Percentiles rank a stretch among this genome's conserved stretches.
phyloP scores from a whole-genome alignment of 2,329 filamentous ascomycete genomes.

The Penicillium sp. region DNA sequence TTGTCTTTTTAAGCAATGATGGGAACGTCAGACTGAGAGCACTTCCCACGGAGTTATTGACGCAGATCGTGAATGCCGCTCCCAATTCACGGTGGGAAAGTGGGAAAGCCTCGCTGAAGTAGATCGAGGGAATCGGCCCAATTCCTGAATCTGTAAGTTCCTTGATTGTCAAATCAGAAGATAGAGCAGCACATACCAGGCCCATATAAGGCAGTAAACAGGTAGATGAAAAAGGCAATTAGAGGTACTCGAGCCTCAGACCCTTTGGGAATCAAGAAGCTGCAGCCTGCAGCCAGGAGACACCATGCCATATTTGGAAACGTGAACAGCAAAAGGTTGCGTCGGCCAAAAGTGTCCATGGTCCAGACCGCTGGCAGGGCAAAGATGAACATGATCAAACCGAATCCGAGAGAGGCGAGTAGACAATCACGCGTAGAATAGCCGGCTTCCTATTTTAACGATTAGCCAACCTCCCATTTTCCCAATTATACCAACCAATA shows the following conservation, averaged over 20 bases:
- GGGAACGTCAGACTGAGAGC: conserved; percentile 50
- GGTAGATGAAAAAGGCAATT: conserved; percentile 56
- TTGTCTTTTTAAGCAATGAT: conserved; percentile 20
- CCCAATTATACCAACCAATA: too few species aligned
- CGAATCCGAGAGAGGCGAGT: conserved; percentile 63
- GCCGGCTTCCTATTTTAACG: conserved; percentile 41
- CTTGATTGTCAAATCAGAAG: background rate
- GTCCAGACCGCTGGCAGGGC: conserved; percentile 64
- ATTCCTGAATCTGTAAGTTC: conserved; percentile 24
- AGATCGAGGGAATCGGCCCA: conserved; percentile 56
- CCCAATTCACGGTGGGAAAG: conserved; percentile 56
- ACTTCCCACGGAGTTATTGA: conserved; percentile 55
- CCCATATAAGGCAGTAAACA: conserved; percentile 52
- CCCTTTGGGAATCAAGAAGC: conserved; percentile 53
- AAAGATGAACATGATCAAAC: conserved; percentile 63
- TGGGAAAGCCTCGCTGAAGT: conserved; percentile 56
- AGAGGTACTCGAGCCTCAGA: conserved; percentile 51
- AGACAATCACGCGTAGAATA: conserved; percentile 48
- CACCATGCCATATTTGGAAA: conserved; percentile 57
- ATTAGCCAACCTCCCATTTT: background rate
- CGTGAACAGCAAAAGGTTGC: conserved; percentile 55
- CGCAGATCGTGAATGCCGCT: conserved; percentile 53
- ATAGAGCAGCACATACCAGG: conserved; percentile 38
- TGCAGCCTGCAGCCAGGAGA: conserved; percentile 54
- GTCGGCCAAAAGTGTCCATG: conserved; percentile 62